Evolutionary conservation across 441 rosid species (phyloP).

Genomic region (Croton setiger): DNA sequence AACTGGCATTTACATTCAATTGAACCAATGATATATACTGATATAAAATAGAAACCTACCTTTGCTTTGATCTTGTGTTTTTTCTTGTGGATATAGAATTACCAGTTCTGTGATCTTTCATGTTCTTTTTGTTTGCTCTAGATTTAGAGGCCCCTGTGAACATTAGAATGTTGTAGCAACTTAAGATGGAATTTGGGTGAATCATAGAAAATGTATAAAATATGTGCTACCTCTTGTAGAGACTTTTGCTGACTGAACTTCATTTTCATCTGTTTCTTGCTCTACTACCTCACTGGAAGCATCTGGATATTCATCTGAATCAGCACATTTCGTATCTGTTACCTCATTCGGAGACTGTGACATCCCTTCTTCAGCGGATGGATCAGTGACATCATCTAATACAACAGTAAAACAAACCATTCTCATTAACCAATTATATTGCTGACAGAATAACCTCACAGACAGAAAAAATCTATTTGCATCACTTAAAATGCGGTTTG

Average conservation of each 20-base stretch:
- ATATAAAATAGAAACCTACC: constrained; percentile 27
- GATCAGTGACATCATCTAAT: constrained; percentile 54
- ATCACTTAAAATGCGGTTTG: not conserved
- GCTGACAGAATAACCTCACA: not conserved
- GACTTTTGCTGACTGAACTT: constrained; percentile 33
- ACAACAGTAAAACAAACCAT: constrained; percentile 13
- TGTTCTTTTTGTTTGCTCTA: constrained; percentile 28
- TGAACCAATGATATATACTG: too few relatives aligned
- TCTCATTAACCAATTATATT: constrained; percentile 5
- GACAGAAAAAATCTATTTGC: not conserved
- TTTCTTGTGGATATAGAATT: constrained; percentile 29
- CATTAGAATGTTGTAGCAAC: constrained; percentile 10
- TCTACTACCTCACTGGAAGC: constrained; percentile 43
- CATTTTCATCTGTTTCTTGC: constrained; percentile 30
- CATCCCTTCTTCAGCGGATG: constrained; percentile 37
- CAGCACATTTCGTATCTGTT: constrained; percentile 22
- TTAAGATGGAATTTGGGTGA: not conserved
- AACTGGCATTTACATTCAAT: too few relatives aligned
- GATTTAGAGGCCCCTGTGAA: constrained; percentile 33
- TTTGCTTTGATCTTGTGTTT: constrained; percentile 30
- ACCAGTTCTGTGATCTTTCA: constrained; percentile 23
- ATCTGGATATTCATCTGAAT: constrained; percentile 35
- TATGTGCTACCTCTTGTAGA: constrained; percentile 30
- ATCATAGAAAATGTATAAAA: not conserved
- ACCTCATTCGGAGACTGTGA: constrained; percentile 22